Evolutionary conservation across 176 grass and related monocot species (phyloP).

Genomic region (Secale cereale): DNA sequence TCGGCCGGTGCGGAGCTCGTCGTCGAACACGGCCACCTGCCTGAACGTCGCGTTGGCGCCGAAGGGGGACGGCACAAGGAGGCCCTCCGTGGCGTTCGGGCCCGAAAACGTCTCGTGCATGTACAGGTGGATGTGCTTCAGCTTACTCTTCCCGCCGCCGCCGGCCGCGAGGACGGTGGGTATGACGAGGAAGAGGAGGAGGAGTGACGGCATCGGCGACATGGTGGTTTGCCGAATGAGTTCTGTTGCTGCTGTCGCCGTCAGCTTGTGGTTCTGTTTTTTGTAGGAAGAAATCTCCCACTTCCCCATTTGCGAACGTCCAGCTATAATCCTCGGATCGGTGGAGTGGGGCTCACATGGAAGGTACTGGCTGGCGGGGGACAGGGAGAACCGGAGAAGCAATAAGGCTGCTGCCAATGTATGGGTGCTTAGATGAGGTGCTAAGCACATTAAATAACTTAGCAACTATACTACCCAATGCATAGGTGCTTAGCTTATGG

Average conservation of each 20-base stretch:
- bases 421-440: no score
- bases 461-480: no score
- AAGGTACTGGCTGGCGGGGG: neutral
- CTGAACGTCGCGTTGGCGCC: slow-evolving; percentile 9
- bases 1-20: neutral
- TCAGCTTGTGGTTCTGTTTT: no score
- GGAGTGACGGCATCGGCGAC: neutral
- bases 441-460: no score
- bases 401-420: no score
- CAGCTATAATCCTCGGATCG: neutral
- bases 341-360: neutral
- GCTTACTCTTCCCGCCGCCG: neutral
- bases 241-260: no score
- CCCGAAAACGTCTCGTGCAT: slow-evolving; percentile 16
- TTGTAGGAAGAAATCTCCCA: no score
- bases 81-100: slow-evolving; percentile 2
- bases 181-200: neutral
- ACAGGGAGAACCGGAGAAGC: no score
- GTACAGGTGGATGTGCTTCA: slow-evolving; percentile 10
- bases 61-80: neutral
- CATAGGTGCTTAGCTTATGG: no score
- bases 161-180: neutral
- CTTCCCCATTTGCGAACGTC: no score
- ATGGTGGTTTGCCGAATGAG: neutral
- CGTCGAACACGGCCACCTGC: slow-evolving; percentile 10